Evolutionary conservation across 2,329 filamentous ascomycete genomes (phyloP).

Genomic region (Claviceps citrina): DNA sequence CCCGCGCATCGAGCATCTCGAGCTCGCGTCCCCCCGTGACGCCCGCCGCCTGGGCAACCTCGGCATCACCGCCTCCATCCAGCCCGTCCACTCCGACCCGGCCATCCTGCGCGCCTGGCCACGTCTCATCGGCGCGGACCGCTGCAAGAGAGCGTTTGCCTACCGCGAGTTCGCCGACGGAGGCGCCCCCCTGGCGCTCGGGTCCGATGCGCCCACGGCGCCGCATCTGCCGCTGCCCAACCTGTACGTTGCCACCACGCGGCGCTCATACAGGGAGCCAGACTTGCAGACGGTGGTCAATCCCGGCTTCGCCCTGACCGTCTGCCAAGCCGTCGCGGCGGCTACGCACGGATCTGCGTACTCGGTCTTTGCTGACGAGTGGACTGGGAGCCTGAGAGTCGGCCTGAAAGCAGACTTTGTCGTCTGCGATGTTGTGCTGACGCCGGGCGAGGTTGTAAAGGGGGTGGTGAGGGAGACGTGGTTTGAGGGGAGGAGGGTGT

Average conservation of each 20-base stretch:
- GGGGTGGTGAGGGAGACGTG: conserved; percentile 36
- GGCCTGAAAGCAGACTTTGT: conserved; percentile 45
- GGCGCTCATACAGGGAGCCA: conserved; percentile 37
- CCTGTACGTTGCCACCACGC: conserved; percentile 42
- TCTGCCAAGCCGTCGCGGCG: conserved; percentile 38
- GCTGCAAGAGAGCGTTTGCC: conserved; percentile 44
- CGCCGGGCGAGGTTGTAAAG: conserved; percentile 28
- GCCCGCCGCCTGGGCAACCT: conserved; percentile 39
- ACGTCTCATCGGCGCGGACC: conserved; percentile 34
- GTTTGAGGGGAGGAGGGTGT: conserved; percentile 32
- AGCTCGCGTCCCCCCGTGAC: conserved; percentile 40
- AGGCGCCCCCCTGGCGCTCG: conserved; percentile 40
- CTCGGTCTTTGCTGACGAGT: conserved; percentile 40
- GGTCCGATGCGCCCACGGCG: conserved; percentile 44
- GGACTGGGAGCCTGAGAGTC: conserved; percentile 34
- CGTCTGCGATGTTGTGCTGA: conserved; percentile 33
- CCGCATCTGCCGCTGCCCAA: conserved; percentile 39
- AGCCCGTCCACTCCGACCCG: conserved; percentile 44
- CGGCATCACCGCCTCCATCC: conserved; percentile 45
- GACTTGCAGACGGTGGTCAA: conserved; percentile 29
- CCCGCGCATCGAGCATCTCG: conserved; percentile 50
- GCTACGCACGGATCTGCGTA: conserved; percentile 41
- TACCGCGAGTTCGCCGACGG: conserved; percentile 44
- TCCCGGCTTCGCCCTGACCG: conserved; percentile 33
- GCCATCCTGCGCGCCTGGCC: conserved; percentile 48